Evolutionary conservation across 225 moss, liverwort and hornwort genomes (phyloP), one percentile per base, ranked within the genome.

Genomic region (Thuidium tamariscinum): DNA sequence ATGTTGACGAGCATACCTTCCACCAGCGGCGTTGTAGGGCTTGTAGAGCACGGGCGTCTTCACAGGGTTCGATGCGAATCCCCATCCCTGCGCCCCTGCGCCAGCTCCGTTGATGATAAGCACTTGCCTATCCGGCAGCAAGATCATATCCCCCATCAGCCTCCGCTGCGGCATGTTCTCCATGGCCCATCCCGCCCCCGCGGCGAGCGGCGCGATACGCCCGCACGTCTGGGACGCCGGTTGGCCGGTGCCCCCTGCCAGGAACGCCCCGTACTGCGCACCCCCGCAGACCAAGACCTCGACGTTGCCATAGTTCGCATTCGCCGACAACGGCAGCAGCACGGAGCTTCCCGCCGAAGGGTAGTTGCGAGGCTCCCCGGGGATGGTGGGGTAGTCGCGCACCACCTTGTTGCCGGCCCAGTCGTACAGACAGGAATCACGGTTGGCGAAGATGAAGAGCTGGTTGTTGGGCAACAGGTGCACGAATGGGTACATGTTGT

Each of bases 301-400:
- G 23, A 25, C 89, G 76, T 90, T 90, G 82, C 61, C 82, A 25
- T 34, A 93, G 56, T 82, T 84, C 14, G 87, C 86, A 74, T 61
- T 27, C n/a, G 82, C 91, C 20, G 90, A 86, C 41, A 93, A 79
- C 1, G 91, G 90, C 9, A 93, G 84, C 56, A 93, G 49, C 49
- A 90, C 93, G 19, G 93, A 92, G 90, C 93, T 92, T 30, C 93
- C 93, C 4, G 90, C 93, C n/a, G 91, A 92, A 16, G 93, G 93
- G 83, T 93, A 93, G 71, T 93, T 93, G 6, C 93, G 83, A 12
- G 93, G 93, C 74, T 93, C 93, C 6, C 93, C 93, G 7, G 91
- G 91, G 75, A 93, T 93, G 78, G 84, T 76, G 9, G 93, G 90
- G 82, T 86, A 92, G 41, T 86, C 70, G 27, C 84, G 89, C 49